Evolutionary conservation across 495 filamentous ascomycete genomes (phyloP), one percentile per base, ranked within the genome.

Genomic region (Sphaerosporella brunnea): DNA sequence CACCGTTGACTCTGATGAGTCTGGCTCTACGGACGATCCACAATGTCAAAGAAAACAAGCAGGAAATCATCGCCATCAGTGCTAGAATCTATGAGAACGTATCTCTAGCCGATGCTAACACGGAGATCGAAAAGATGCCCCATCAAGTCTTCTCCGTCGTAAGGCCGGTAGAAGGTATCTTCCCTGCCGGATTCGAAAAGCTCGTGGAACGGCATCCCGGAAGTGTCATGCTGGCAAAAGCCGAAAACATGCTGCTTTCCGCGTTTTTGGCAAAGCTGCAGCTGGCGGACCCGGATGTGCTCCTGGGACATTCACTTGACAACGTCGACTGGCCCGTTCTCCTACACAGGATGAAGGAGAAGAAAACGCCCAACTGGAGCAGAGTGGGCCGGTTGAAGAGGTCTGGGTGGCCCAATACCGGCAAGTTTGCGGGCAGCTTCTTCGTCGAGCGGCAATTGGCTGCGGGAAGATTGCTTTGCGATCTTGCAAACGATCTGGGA

Each of bases 241-340:
- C 74, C 36, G 90, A 97, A 54, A 72, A 73, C 13, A 80, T 82
- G 49, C 72, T 97, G 21, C 66, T 97, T 23, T 79, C 79, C 50
- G 82, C 82, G 58, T 92, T 96, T 62, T 64, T 96, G 28, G 88
- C 87, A 11, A 74, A 94, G 52, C 69, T 96, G 23, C 81, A 93
- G 53, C 70, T 77, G 24, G 74, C 80, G 52, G 90, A 97, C 60
- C 90, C 90, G 5, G 90, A 97, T 68, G 85, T 93, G 23, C 68
- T 96, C 20, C 73, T 96, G 60, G 90, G 90, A n/a, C 90, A 96
- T 59, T 80, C 92, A 59, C 71, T 96, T 20, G 92, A 97, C 64
- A 92, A 90, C 55, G 86, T 97, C 2, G 90, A 97, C 55, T 93
- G 90, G 54, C 86, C 85, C 54, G 78, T 95, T 45, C 66, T 97